Conservation (phyloP, 768 basidiomycete species). For the Kwoniella sp. region DNA sequence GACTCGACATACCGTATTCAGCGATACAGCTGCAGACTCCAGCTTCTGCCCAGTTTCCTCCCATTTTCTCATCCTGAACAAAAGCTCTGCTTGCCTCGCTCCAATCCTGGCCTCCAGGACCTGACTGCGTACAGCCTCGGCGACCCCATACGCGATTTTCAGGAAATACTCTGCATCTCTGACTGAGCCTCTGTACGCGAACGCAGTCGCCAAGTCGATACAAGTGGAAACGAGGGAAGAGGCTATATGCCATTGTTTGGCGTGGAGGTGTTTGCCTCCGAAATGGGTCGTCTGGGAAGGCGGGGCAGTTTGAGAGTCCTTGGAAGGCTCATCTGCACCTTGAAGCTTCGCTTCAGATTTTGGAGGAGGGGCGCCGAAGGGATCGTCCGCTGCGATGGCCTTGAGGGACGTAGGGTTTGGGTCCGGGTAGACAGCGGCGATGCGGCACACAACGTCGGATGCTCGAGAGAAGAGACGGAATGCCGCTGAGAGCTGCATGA, state of each 20-base stretch:
- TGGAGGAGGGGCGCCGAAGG: conserved; percentile 56
- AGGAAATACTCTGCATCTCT: conserved; percentile 84
- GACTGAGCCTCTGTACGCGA: conserved; percentile 74
- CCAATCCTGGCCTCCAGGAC: conserved; percentile 69
- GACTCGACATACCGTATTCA: conserved; percentile 15
- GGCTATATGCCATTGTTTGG: conserved; percentile 67
- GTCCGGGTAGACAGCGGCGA: conserved; percentile 54
- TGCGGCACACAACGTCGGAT: conserved; percentile 67
- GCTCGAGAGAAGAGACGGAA: conserved; percentile 81
- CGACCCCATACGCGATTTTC: conserved; percentile 73
- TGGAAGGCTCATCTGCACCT: conserved; percentile 46
- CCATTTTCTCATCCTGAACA: conserved; percentile 62
- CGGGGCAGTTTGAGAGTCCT: conserved; percentile 22
- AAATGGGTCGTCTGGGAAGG: conserved; percentile 47
- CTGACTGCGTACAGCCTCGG: conserved; percentile 68
- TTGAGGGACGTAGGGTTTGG: conserved; percentile 67
- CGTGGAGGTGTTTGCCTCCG: conserved; percentile 60
- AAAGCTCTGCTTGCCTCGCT: conserved; percentile 69
- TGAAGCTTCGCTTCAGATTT: conserved; percentile 19
- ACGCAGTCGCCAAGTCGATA: conserved; percentile 68
- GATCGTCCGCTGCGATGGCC: conserved; percentile 54
- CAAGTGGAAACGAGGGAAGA: conserved; percentile 67
- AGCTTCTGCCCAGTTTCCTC: conserved; percentile 57
- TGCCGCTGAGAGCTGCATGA: conserved; percentile 68
- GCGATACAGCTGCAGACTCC: conserved; percentile 28